These are phyloP conservation scores for Suillus discolor DNA, from an alignment of 768 basidiomycete species.

Conservation along the genomic window DNA sequence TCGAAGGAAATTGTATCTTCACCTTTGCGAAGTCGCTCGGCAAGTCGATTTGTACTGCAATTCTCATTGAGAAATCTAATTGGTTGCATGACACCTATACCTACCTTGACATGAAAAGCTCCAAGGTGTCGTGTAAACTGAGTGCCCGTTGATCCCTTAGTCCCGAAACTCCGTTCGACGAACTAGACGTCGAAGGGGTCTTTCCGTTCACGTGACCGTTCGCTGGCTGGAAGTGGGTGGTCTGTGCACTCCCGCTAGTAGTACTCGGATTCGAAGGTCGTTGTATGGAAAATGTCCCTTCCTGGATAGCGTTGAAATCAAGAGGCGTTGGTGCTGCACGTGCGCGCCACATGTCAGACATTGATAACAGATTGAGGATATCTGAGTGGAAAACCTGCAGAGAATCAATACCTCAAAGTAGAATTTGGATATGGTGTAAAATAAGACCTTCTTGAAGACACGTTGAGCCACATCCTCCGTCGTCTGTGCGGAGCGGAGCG, in stretches of 20 bases:
- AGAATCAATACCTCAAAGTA: neutral
- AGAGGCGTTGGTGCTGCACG: constrained; percentile 86
- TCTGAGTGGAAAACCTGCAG: constrained; percentile 85
- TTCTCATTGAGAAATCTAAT: constrained; percentile 12
- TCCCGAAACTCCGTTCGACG: constrained; percentile 24
- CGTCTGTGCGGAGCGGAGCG: constrained; percentile 50
- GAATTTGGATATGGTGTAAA: neutral
- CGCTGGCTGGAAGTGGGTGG: constrained; percentile 6
- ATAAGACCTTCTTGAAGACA: constrained; percentile 81
- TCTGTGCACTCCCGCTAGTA: constrained; percentile 15
- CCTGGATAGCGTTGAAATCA: constrained; percentile 74
- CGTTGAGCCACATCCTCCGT: constrained; percentile 58
- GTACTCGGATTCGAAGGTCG: constrained; percentile 24
- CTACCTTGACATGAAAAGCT: constrained; percentile 85
- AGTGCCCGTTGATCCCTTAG: constrained; percentile 85
- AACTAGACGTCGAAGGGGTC: constrained; percentile 6
- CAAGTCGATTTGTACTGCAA: constrained; percentile 76
- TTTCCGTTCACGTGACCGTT: constrained; percentile 31
- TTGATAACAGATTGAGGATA: constrained; percentile 84
- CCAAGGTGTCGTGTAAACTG: constrained; percentile 77
- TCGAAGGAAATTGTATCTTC: constrained; percentile 86
- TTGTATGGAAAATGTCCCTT: constrained; percentile 57
- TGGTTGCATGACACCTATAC: constrained; percentile 11
- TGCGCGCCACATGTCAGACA: constrained; percentile 97
- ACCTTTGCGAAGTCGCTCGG: constrained; percentile 63